Evolutionary conservation across 208 protist genomes (phyloP).

Genomic region (Lotmaria passim): DNA sequence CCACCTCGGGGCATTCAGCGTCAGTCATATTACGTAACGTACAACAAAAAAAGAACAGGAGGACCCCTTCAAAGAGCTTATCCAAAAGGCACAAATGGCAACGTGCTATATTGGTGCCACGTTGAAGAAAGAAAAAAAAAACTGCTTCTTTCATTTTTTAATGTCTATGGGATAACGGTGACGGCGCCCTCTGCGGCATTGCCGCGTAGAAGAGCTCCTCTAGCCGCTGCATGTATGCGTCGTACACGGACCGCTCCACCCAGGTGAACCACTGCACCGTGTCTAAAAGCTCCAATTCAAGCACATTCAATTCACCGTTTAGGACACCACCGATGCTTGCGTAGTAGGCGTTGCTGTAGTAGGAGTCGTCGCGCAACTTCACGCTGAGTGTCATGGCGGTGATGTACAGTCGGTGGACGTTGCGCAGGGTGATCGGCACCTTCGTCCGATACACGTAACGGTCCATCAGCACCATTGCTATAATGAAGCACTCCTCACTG

Average conservation of each 20-base stretch:
- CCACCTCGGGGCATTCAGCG: no score
- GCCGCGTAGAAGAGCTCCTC: slow-evolving; percentile 37
- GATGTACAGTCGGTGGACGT: slow-evolving; percentile 89
- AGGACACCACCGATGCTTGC: slow-evolving; percentile 88
- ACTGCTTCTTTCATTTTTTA: not conserved
- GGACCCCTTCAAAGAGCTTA: not conserved
- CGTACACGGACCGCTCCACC: slow-evolving; percentile 70
- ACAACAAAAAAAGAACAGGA: not conserved
- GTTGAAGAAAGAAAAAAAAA: no score
- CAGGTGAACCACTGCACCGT: slow-evolving; percentile 86
- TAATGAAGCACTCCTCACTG: slow-evolving; percentile 90
- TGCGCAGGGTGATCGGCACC: slow-evolving; percentile 56
- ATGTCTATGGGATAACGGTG: not conserved
- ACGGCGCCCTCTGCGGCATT: slow-evolving; percentile 5
- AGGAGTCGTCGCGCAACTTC: slow-evolving; percentile 92
- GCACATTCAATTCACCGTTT: slow-evolving; percentile 76
- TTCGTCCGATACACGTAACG: slow-evolving; percentile 69
- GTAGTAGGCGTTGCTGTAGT: slow-evolving; percentile 93
- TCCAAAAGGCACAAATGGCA: no score
- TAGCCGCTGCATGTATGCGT: slow-evolving; percentile 50
- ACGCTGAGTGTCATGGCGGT: slow-evolving; percentile 85
- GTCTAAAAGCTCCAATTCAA: slow-evolving; percentile 89
- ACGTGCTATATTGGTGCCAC: no score
- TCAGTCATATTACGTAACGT: no score
- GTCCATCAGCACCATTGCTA: slow-evolving; percentile 92